A percentile compares a stretch with the other conserved stretches of the same genome.
Conservation (phyloP, 2,329 filamentous ascomycete species). For the Aspergillus thermomutatus region DNA sequence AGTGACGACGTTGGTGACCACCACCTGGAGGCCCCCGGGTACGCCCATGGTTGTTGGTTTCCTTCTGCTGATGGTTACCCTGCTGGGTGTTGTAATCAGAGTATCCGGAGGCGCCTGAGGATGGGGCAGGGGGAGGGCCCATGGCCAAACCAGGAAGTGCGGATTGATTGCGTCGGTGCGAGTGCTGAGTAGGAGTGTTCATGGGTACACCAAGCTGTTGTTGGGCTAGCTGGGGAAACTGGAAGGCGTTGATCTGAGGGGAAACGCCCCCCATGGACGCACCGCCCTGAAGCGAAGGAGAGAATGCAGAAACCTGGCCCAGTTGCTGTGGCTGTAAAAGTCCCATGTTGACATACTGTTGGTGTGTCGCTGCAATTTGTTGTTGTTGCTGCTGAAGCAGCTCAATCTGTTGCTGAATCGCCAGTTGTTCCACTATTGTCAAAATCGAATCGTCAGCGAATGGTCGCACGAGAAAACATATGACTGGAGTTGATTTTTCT, state of each 20-base stretch:
- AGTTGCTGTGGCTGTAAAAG: slow-evolving; percentile 88
- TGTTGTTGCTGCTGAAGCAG: slow-evolving; percentile 96
- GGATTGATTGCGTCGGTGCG: slow-evolving; percentile 97
- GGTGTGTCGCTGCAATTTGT: slow-evolving; percentile 92
- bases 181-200: slow-evolving; percentile 73
- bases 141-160: slow-evolving; percentile 89
- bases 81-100: slow-evolving; percentile 71
- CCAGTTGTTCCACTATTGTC: slow-evolving; percentile 83
- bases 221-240: slow-evolving; percentile 78
- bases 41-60: slow-evolving; percentile 67
- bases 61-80: slow-evolving; percentile 63
- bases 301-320: slow-evolving; percentile 67
- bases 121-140: slow-evolving; percentile 88
- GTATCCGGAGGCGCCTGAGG: slow-evolving; percentile 82
- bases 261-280: slow-evolving; percentile 67
- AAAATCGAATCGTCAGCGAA: slow-evolving; percentile 16
- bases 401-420: slow-evolving; percentile 97
- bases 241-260: slow-evolving; percentile 74
- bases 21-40: slow-evolving; percentile 66
- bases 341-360: slow-evolving; percentile 97
- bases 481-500: neutral
- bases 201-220: slow-evolving; percentile 68
- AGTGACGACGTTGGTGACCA: slow-evolving; percentile 92
- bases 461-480: slow-evolving; percentile 41
- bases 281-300: slow-evolving; percentile 68